Evolutionary conservation across 192 early-diverging fungal species (phyloP), one percentile per base, ranked within the genome.

Genomic region (Cladochytrium replicatum): DNA sequence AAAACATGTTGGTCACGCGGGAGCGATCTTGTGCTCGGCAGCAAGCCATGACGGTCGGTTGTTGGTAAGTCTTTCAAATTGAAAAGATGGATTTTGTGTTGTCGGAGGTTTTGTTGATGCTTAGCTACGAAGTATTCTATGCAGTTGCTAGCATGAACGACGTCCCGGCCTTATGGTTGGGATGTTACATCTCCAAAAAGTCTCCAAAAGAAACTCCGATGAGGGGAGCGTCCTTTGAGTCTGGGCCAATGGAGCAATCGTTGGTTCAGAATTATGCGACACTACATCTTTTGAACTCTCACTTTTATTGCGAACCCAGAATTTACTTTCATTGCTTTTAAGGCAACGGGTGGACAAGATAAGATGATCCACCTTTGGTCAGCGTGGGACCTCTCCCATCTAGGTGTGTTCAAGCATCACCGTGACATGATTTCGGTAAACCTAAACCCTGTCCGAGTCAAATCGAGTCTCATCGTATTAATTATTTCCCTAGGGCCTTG

Each of bases 351-450:
- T 43, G 93, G 96, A 11, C 69, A 71, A 27, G 96, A 99, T 57
- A 87, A 90, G 48, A 72, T 72, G 9, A 89, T 99, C 37, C 82
- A 91, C 60, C 75, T 97, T 4, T 99, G 93, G 96, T 86, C 86
- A 1, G 75, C 85, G 21, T 61, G 57, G 11, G 86, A 89, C 15
- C 65, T 92, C 62, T 73, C 69, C 52, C 82, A 83, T 48, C 47
- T 91, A 38, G 60, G 60, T 19, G 69, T 67, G 30, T 94, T 97
- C 58, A 78, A 71, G 41, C 93, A 96, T 61, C 96, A 99, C 61
- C 83, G 88, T 50, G 93, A 97, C 71, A 73, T 83, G 31, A 72
- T 99, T 31, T 71, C 88, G 6, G 81, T 78, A 71, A 50, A 60
- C 34, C 24, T 39, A 30, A 42, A 27, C 21, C 39, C 24, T 46